Conservation (phyloP, 2,329 filamentous ascomycete species). For the Chaetomium globosum region DNA sequence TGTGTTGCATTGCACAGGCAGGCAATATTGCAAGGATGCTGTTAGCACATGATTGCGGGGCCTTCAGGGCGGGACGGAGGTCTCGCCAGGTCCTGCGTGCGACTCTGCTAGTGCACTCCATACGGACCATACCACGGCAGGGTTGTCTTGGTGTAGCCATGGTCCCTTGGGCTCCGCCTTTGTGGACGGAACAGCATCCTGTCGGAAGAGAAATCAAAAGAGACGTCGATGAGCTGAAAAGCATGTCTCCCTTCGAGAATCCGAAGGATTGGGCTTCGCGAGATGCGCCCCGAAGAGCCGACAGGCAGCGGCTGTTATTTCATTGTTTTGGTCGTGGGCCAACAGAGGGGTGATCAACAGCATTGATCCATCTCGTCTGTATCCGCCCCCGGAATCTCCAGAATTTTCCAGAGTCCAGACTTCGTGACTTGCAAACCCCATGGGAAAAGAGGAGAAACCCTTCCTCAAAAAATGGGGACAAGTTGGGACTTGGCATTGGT, state of each 20-base stretch:
- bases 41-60: slow-evolving; percentile 14
- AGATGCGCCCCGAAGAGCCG: slow-evolving; percentile 19
- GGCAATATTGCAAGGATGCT: slow-evolving; percentile 15
- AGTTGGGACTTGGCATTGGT: neutral
- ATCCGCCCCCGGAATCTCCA: neutral
- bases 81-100: slow-evolving; percentile 22
- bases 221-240: slow-evolving; percentile 9
- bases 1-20: slow-evolving; percentile 20
- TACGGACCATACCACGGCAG: neutral
- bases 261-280: slow-evolving; percentile 11
- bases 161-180: slow-evolving; percentile 2
- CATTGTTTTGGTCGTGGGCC: neutral
- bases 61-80: slow-evolving; percentile 5
- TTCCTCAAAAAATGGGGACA: neutral
- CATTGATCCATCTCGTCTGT: slow-evolving; percentile 5
- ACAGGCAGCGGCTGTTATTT: neutral
- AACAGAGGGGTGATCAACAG: neutral
- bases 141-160: neutral
- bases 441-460: neutral
- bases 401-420: slow-evolving; percentile 4
- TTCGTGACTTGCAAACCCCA: slow-evolving; percentile 1
- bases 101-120: slow-evolving; percentile 12
- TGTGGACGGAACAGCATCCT: slow-evolving; percentile 4
- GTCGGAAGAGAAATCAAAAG: neutral
- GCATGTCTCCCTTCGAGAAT: slow-evolving; percentile 1